Percentiles rank a stretch among this genome's conserved stretches.
phyloP scores from a whole-genome alignment of 257 asterid genomes.

The Eustoma russellianum region DNA sequence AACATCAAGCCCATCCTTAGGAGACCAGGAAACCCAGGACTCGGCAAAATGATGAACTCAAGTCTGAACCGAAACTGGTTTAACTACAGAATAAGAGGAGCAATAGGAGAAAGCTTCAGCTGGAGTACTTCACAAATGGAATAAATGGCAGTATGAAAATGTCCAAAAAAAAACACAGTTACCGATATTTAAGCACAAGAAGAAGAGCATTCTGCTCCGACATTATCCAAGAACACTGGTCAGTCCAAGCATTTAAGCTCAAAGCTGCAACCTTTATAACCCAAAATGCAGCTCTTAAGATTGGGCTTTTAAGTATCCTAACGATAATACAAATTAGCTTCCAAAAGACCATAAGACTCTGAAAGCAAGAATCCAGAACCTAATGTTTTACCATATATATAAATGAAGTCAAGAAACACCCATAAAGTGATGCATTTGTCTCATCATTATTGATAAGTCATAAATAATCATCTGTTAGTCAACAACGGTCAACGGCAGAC shows the following conservation, averaged over 20 bases:
- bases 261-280: constrained; percentile 13
- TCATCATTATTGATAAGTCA: background rate
- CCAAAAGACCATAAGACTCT: constrained; percentile 10
- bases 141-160: constrained; percentile 6
- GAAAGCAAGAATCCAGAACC: constrained; percentile 11
- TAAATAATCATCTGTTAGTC: no score
- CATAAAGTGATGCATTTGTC: constrained; percentile 17
- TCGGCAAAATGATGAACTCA: background rate
- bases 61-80: background rate
- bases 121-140: background rate
- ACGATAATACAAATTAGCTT: constrained; percentile 4
- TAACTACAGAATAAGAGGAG: constrained; percentile 4
- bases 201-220: constrained; percentile 22
- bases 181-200: constrained; percentile 28
- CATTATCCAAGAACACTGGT: constrained; percentile 11
- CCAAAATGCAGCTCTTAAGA: background rate
- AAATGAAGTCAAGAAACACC: constrained; percentile 4
- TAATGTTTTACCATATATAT: constrained; percentile 10
- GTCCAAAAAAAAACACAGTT: constrained; percentile 9
- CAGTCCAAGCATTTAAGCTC: constrained; percentile 1
- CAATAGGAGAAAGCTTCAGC: background rate
- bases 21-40: no score
- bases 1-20: background rate
- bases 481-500: no score
- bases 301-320: constrained; percentile 5